phyloP scores from a whole-genome alignment of 1,284 basidiomycete genomes.

The Trichosporon faecale region DNA sequence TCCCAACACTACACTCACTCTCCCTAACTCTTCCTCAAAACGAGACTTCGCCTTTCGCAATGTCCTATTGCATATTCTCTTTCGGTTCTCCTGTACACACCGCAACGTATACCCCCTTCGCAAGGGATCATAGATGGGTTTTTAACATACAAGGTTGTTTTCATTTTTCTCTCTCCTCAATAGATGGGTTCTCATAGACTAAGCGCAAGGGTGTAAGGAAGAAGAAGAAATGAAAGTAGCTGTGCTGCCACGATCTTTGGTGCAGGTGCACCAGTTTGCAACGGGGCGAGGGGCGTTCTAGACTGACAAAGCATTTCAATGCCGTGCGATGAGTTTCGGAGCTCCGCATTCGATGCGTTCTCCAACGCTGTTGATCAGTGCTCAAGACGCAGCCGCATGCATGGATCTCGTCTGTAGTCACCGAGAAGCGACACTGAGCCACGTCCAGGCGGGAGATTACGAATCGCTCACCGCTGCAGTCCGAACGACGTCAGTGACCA shows the following conservation, averaged over 20 bases:
- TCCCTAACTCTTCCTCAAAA: neutral
- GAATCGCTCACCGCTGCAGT: neutral
- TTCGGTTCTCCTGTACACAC: neutral
- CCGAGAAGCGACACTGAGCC: neutral
- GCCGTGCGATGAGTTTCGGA: neutral
- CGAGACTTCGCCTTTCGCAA: neutral
- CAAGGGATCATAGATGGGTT: slow-evolving; percentile 1
- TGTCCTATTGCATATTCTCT: neutral
- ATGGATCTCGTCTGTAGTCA: neutral
- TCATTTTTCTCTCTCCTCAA: neutral
- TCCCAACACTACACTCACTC: neutral
- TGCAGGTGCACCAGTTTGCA: neutral
- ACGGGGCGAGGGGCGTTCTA: neutral
- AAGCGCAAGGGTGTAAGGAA: neutral
- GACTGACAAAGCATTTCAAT: neutral
- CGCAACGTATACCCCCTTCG: neutral
- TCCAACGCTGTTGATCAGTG: neutral
- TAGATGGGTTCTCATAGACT: slow-evolving; percentile 10
- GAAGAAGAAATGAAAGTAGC: slow-evolving; percentile 9
- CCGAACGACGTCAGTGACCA: slow-evolving; percentile 1
- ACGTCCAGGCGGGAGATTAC: neutral
- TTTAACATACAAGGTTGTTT: slow-evolving; percentile 7
- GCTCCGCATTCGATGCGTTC: neutral
- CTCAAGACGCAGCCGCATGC: neutral
- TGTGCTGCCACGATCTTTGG: neutral